A percentile compares a stretch with the other conserved stretches of the same genome.
phyloP scores from a whole-genome alignment of 441 rosid genomes.

The Jatropha multifida region DNA sequence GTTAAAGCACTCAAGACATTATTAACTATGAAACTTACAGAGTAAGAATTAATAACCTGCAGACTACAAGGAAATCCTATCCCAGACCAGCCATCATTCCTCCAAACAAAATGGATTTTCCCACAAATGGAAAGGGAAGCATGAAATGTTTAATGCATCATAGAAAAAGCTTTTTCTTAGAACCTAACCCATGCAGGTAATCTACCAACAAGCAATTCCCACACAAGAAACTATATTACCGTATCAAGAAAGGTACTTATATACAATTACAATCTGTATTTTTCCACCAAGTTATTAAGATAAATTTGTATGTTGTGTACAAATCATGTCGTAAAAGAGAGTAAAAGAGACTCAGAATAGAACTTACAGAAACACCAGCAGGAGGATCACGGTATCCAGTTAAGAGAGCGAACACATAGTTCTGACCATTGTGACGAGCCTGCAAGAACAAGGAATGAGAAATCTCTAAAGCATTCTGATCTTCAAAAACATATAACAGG shows the following conservation, averaged over 20 bases:
- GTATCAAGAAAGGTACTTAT: not conserved
- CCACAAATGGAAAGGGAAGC: not conserved
- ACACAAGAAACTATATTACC: not conserved
- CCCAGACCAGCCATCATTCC: not conserved
- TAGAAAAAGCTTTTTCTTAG: not conserved
- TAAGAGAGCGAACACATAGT: constrained; percentile 92
- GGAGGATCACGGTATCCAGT: constrained; percentile 99
- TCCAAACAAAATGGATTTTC: not conserved
- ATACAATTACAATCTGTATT: not conserved
- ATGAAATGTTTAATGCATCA: not conserved
- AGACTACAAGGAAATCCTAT: not conserved
- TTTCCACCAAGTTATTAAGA: not conserved
- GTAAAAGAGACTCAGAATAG: not conserved
- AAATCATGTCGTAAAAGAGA: no score
- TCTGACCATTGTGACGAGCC: constrained; percentile 99
- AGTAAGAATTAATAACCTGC: not conserved
- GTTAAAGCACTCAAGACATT: no score
- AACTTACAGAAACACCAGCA: constrained; percentile 86
- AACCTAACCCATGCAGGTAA: not conserved
- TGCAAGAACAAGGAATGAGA: constrained; percentile 33
- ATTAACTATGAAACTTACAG: not conserved
- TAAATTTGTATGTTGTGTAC: no score
- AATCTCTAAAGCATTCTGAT: constrained; percentile 10
- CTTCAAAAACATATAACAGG: constrained; percentile 3
- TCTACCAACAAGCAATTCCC: not conserved